phyloP scores from a whole-genome alignment of 805 yeast genomes.

The Wickerhamiella lipophila region DNA sequence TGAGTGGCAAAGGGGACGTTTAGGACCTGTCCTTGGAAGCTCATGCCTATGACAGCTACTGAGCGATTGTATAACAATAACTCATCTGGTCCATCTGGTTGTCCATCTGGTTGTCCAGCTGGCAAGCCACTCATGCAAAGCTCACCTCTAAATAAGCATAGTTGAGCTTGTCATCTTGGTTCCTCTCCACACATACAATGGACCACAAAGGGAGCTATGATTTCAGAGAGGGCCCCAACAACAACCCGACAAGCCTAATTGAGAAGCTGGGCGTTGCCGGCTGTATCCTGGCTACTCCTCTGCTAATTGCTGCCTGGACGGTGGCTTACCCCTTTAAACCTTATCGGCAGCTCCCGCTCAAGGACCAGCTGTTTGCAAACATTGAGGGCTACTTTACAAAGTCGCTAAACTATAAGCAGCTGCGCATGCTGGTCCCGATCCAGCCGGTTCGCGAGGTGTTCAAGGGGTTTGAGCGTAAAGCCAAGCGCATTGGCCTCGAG shows the following conservation, averaged over 20 bases:
- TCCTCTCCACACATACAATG: not conserved
- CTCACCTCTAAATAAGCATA: too few species aligned
- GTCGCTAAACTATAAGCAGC: constrained; percentile 16
- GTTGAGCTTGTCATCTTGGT: not conserved
- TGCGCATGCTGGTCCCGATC: constrained; percentile 18
- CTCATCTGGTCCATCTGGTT: too few species aligned
- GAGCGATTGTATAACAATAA: too few species aligned
- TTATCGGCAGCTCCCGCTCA: not conserved
- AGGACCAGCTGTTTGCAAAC: not conserved
- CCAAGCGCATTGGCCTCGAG: constrained; percentile 9
- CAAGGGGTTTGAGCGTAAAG: not conserved
- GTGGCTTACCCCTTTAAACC: not conserved
- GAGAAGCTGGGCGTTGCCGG: not conserved
- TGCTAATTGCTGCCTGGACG: not conserved
- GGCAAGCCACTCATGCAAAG: too few species aligned
- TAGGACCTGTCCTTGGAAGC: too few species aligned
- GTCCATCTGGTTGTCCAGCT: too few species aligned
- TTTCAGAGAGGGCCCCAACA: constrained; percentile 11
- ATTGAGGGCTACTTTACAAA: constrained; percentile 15
- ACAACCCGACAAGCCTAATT: not conserved
- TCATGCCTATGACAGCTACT: too few species aligned
- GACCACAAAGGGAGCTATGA: constrained; percentile 5
- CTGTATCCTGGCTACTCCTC: not conserved
- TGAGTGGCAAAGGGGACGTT: too few species aligned
- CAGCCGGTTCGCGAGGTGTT: constrained; percentile 18